A percentile compares a stretch with the other conserved stretches of the same genome.
Conservation (phyloP, 352 stramenopile genomes). For the Thraustochytrium striatum region DNA sequence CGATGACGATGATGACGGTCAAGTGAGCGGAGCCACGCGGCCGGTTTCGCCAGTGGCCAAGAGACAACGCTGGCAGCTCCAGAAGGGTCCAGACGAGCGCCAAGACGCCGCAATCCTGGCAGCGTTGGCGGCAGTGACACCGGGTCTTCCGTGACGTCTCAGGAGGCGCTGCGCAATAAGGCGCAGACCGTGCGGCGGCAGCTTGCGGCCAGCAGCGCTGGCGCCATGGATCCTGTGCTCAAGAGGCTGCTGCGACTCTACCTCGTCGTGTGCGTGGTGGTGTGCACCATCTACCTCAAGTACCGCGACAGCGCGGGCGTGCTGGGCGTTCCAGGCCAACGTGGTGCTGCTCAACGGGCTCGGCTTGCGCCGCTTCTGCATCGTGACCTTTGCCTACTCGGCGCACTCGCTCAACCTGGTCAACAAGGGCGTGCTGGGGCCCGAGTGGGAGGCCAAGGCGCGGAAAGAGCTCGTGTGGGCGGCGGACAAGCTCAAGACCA, state of each 20-base stretch:
- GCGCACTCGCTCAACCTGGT: not conserved
- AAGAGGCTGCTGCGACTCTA: conserved; percentile 8
- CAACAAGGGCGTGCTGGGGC: not conserved
- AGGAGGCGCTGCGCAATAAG: not conserved
- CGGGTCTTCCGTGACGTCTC: not conserved
- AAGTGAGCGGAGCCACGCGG: no score
- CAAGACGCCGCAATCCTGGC: no score
- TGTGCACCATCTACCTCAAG: not conserved
- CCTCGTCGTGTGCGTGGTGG: not conserved
- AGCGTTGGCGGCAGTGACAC: no score
- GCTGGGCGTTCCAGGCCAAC: not conserved
- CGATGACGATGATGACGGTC: no score
- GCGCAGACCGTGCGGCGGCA: conserved; percentile 9
- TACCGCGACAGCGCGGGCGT: not conserved
- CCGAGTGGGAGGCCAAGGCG: not conserved
- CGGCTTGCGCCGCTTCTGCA: not conserved
- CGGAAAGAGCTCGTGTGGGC: not conserved
- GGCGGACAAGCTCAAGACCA: not conserved
- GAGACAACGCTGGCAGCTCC: no score
- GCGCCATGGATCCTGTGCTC: conserved; percentile 10
- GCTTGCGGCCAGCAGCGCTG: not conserved
- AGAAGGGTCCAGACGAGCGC: no score
- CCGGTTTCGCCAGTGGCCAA: no score
- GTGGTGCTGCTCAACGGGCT: not conserved
- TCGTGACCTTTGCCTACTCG: conserved; percentile 10